Conservation (phyloP, 805 yeast genomes). For the Metschnikowia vanudenii region DNA sequence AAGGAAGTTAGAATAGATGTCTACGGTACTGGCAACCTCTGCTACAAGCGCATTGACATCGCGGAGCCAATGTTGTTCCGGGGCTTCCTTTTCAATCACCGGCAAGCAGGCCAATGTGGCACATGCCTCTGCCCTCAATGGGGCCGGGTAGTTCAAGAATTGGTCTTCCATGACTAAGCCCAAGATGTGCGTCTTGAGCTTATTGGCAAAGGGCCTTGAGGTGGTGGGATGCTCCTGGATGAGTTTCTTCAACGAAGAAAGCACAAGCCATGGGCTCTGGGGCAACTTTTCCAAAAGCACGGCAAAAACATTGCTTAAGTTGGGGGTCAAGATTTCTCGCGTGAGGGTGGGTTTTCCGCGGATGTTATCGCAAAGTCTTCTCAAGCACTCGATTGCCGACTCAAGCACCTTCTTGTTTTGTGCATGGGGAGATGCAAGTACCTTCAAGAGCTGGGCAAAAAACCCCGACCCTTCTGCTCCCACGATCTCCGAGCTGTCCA, state of each 20-base stretch:
- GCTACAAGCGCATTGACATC: conserved; percentile 48
- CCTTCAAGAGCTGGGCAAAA: conserved; percentile 41
- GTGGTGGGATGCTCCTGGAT: conserved; percentile 68
- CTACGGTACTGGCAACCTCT: conserved; percentile 54
- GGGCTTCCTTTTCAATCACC: conserved; percentile 52
- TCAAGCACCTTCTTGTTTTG: conserved; percentile 35
- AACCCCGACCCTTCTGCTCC: conserved; percentile 41
- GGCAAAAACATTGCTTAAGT: conserved; percentile 60
- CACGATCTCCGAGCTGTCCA: conserved; percentile 27
- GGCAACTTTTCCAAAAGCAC: conserved; percentile 45
- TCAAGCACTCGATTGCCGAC: conserved; percentile 41
- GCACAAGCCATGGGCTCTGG: conserved; percentile 32
- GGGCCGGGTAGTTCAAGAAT: conserved; percentile 39
- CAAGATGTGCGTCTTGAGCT: conserved; percentile 49
- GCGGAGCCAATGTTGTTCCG: conserved; percentile 44
- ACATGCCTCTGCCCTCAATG: conserved; percentile 43
- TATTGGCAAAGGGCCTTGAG: conserved; percentile 73
- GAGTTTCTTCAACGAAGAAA: conserved; percentile 36
- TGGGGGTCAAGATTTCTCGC: conserved; percentile 81
- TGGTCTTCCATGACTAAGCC: conserved; percentile 31
- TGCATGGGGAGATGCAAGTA: conserved; percentile 39
- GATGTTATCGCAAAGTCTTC: conserved; percentile 45
- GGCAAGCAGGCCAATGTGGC: conserved; percentile 55
- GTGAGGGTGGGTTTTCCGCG: conserved; percentile 82
- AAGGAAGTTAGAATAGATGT: conserved; percentile 58